phyloP scores from a whole-genome alignment of 257 asterid genomes.

The Rehmannia glutinosa region DNA sequence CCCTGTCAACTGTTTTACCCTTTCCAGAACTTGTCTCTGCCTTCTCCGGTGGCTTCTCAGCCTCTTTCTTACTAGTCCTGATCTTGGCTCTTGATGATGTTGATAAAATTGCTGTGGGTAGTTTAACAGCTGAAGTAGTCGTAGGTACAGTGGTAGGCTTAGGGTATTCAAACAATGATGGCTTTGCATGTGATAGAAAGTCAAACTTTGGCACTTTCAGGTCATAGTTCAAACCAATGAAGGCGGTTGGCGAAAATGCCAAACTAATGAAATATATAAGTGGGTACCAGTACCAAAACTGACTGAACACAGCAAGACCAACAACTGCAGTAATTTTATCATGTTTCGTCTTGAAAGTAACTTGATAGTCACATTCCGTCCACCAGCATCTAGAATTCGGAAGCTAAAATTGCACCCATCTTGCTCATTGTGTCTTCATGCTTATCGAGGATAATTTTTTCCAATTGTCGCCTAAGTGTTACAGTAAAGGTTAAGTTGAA shows the following conservation, averaged over 20 bases:
- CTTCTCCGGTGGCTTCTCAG: slow-evolving; percentile 73
- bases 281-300: slow-evolving; percentile 99
- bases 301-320: slow-evolving; percentile 97
- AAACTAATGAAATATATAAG: slow-evolving; percentile 86
- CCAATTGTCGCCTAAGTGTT: slow-evolving; percentile 75
- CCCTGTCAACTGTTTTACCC: slow-evolving; percentile 68
- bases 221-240: slow-evolving; percentile 84
- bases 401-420: slow-evolving; percentile 98
- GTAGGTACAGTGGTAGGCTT: slow-evolving; percentile 77
- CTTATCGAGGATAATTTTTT: slow-evolving; percentile 82
- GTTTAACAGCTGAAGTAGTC: slow-evolving; percentile 67
- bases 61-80: slow-evolving; percentile 82
- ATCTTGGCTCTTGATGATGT: slow-evolving; percentile 91
- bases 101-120: slow-evolving; percentile 90
- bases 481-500: neutral
- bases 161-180: slow-evolving; percentile 84
- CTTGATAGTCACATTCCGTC: slow-evolving; percentile 84
- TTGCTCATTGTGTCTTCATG: slow-evolving; percentile 99
- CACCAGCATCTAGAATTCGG: slow-evolving; percentile 97
- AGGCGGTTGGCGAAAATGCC: slow-evolving; percentile 97
- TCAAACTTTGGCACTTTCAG: slow-evolving; percentile 90
- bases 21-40: slow-evolving; percentile 58
- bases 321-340: slow-evolving; percentile 84
- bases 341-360: slow-evolving; percentile 86
- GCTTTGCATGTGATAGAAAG: slow-evolving; percentile 88